Base-by-base conservation (phyloP, 495 filamentous ascomycete genomes). In the Letharia lupina region DNA sequence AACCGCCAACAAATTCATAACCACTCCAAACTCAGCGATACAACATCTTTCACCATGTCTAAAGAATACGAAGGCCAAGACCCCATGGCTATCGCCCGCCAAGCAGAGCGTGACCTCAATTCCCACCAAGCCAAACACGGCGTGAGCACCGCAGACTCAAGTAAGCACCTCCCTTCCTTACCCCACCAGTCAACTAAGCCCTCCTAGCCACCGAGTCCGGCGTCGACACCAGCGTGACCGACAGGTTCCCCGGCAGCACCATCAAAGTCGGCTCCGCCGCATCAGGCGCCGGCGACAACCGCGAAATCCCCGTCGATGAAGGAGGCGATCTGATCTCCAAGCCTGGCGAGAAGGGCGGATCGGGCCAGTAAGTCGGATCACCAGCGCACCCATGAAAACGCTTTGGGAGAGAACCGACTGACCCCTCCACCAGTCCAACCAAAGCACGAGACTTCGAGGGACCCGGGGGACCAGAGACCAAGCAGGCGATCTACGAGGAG, bases 391-490 rank as follows among this genome's bases (percentile, higher is more conserved):
- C 4, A 11, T 54, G 12, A 1, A 2, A 28, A 28, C 23, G 23
- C 23, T 28, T 57, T 37, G 2, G 1, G 8, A 20, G 16, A 37
- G 13, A 2, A 16, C 15, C 33, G 31, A 56, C 65, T 66, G 15
- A 71, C 40, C 5, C 15, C 3, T 18, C 0, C 45, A 6, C 37
- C 33, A 76, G 76, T 39, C 68, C 70, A 7, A 79, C 77, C n/a
- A 83, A 82, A 69, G 78, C 80, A 11, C 61, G 74, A 45, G 79
- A 81, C 63, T 83, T 80, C 65, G 80, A 82, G 61, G 80, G 80
- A 41, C 60, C 64, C 0, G 80, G 80, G 10, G 80, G 79, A 11
- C 80, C 79, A 23, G 81, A 81, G 69, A 77, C 76, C 52, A 80
- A 82, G 65, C 70, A 67, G 66, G 57, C 66, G 28, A 54, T 70